phyloP scores from a whole-genome alignment of 1,284 basidiomycete species.

The Stereum hirsutum region DNA sequence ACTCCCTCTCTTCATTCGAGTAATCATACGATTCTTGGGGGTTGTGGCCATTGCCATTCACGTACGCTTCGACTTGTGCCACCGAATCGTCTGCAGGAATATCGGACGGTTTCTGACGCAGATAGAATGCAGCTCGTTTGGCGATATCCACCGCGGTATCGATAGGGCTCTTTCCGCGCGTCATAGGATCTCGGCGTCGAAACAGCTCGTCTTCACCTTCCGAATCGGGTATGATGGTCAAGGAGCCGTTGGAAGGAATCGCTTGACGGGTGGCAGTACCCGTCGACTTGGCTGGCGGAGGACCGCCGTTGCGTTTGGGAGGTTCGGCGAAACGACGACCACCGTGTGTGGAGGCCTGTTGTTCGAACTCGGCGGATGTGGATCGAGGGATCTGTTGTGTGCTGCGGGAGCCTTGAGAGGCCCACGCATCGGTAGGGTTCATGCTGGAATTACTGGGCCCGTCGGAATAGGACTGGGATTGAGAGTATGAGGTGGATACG shows the following conservation, averaged over 20 bases:
- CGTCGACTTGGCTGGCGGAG: conserved; percentile 20
- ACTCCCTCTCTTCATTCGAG: conserved; percentile 61
- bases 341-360: conserved; percentile 43
- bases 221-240: conserved; percentile 50
- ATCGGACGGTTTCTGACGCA: conserved; percentile 34
- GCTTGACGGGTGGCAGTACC: conserved; percentile 27
- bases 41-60: conserved; percentile 11
- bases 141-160: conserved; percentile 45
- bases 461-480: conserved; percentile 35
- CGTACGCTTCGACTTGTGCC: conserved; percentile 14
- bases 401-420: conserved; percentile 45
- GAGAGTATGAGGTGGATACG: conserved; percentile 26
- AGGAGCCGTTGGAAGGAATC: conserved; percentile 39
- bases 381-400: conserved; percentile 48
- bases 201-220: conserved; percentile 51
- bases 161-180: conserved; percentile 56
- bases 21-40: conserved; percentile 61
- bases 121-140: conserved; percentile 46
- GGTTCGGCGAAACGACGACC: conserved; percentile 49
- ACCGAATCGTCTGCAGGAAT: conserved; percentile 10
- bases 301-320: conserved; percentile 31
- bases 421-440: conserved; percentile 57
- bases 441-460: too few relatives aligned
- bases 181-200: too few relatives aligned
- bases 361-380: conserved; percentile 72